Percentiles rank a stretch among this genome's conserved stretches.
Conservation (phyloP, 495 filamentous ascomycete species). For the Aspergillus cavernicola region DNA sequence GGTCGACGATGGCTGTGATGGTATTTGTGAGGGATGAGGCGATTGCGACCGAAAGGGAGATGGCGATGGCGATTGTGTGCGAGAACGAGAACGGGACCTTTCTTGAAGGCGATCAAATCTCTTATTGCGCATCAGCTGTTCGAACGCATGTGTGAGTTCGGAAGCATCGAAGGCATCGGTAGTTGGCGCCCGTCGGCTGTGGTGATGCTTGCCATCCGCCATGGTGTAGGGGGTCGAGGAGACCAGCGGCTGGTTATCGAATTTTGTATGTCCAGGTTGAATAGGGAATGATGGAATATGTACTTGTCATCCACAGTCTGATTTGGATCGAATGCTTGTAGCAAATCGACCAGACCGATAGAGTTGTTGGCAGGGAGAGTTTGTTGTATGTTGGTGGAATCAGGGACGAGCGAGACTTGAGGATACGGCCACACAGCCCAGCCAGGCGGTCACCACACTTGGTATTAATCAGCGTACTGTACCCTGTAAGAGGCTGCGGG, state of each 20-base stretch:
- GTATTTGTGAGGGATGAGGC: conserved; percentile 41
- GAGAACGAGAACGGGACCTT: conserved; percentile 54
- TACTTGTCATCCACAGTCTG: not conserved
- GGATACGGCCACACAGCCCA: conserved; percentile 27
- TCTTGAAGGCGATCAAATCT: conserved; percentile 71
- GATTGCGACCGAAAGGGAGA: conserved; percentile 22
- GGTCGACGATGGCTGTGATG: conserved; percentile 35
- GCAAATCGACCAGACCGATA: not conserved
- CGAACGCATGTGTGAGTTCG: conserved; percentile 62
- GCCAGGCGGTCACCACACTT: conserved; percentile 29
- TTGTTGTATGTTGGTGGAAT: conserved; percentile 13
- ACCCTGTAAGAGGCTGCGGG: conserved; percentile 10
- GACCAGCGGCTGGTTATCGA: conserved; percentile 13
- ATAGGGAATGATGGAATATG: not conserved
- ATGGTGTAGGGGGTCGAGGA: conserved; percentile 29
- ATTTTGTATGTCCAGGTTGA: conserved; percentile 19
- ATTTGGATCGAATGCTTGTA: conserved; percentile 1
- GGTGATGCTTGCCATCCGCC: conserved; percentile 38
- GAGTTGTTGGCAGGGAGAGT: not conserved
- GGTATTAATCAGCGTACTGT: conserved; percentile 21
- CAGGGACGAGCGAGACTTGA: conserved; percentile 11
- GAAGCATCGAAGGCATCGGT: conserved; percentile 40
- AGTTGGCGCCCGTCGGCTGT: conserved; percentile 27
- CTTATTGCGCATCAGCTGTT: conserved; percentile 71
- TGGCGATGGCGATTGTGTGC: conserved; percentile 44